These are phyloP conservation scores for Cyphellophora europaea DNA, from an alignment of 2,329 filamentous ascomycete species.

Conservation along the genomic window DNA sequence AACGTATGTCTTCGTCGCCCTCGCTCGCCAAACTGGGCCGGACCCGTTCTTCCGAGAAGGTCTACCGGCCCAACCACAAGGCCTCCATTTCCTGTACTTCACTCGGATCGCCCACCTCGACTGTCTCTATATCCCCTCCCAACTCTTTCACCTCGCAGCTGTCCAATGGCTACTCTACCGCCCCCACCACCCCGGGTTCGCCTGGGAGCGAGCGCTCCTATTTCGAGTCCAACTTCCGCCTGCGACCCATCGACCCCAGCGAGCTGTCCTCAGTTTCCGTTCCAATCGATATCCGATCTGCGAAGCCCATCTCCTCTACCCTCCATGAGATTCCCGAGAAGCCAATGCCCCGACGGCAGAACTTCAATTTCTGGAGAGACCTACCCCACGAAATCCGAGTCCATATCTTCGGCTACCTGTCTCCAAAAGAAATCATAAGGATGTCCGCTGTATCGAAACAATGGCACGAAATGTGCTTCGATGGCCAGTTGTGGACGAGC, in stretches of 20 bases:
- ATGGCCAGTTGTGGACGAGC: constrained; percentile 84
- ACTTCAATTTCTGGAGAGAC: constrained; percentile 65
- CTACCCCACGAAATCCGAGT: constrained; percentile 78
- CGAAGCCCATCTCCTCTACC: constrained; percentile 11
- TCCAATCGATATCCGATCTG: constrained; percentile 51
- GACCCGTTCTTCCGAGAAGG: constrained; percentile 50
- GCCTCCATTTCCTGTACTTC: constrained; percentile 58
- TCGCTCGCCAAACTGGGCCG: constrained; percentile 58
- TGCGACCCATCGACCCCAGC: constrained; percentile 36
- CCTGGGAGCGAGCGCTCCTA: constrained; percentile 37
- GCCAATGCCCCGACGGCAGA: constrained; percentile 26
- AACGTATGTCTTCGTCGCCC: constrained; percentile 73
- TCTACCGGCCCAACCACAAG: constrained; percentile 52
- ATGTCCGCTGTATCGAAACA: constrained; percentile 66
- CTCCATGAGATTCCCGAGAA: constrained; percentile 20
- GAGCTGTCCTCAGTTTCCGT: constrained; percentile 41
- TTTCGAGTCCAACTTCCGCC: constrained; percentile 45
- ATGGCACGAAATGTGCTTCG: constrained; percentile 79
- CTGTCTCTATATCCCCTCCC: constrained; percentile 44
- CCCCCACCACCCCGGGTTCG: constrained; percentile 42
- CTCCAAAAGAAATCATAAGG: constrained; percentile 71
- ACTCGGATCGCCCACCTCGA: constrained; percentile 44
- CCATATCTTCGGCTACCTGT: constrained; percentile 65
- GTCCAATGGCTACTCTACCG: constrained; percentile 47
- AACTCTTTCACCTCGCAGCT: constrained; percentile 41